Conservation (phyloP, 2,329 filamentous ascomycete species). For the Aurifilum marmelostoma region DNA sequence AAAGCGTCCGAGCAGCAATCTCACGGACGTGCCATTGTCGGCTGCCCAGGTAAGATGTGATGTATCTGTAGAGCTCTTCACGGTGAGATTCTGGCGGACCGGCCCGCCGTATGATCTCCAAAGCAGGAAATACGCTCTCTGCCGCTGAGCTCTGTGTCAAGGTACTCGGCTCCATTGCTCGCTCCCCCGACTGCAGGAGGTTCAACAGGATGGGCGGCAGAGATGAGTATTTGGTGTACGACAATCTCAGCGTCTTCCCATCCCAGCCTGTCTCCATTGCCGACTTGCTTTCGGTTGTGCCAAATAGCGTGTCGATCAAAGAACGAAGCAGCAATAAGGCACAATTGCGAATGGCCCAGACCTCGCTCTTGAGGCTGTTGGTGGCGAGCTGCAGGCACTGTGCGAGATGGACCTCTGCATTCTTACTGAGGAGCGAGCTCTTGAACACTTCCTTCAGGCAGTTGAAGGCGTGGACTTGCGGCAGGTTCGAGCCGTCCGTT, state of each 20-base stretch:
- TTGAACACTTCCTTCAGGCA: slow-evolving; percentile 92
- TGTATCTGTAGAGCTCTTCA: slow-evolving; percentile 58
- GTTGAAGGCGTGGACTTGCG: slow-evolving; percentile 94
- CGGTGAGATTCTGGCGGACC: slow-evolving; percentile 63
- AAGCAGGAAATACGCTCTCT: slow-evolving; percentile 78
- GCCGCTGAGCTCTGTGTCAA: slow-evolving; percentile 45
- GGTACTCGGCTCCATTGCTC: slow-evolving; percentile 44
- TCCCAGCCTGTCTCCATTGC: slow-evolving; percentile 66
- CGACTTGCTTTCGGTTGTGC: slow-evolving; percentile 72
- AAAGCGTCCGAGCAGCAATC: slow-evolving; percentile 75
- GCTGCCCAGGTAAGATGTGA: slow-evolving; percentile 67
- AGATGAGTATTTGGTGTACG: slow-evolving; percentile 70
- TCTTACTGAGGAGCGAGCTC: slow-evolving; percentile 72
- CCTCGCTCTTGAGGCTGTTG: slow-evolving; percentile 74
- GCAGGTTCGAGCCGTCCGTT: slow-evolving; percentile 68
- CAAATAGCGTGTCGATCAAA: slow-evolving; percentile 77
- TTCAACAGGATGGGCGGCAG: slow-evolving; percentile 66
- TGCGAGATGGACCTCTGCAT: slow-evolving; percentile 74
- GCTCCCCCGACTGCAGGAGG: slow-evolving; percentile 59
- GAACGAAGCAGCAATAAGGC: slow-evolving; percentile 87
- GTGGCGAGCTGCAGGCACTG: slow-evolving; percentile 79
- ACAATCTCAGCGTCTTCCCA: slow-evolving; percentile 65
- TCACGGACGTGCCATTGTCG: slow-evolving; percentile 81
- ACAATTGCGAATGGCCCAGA: slow-evolving; percentile 96
- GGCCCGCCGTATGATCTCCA: slow-evolving; percentile 79